Base-by-base conservation (phyloP, 495 filamentous ascomycete species). In the Penicillium fimorum region DNA sequence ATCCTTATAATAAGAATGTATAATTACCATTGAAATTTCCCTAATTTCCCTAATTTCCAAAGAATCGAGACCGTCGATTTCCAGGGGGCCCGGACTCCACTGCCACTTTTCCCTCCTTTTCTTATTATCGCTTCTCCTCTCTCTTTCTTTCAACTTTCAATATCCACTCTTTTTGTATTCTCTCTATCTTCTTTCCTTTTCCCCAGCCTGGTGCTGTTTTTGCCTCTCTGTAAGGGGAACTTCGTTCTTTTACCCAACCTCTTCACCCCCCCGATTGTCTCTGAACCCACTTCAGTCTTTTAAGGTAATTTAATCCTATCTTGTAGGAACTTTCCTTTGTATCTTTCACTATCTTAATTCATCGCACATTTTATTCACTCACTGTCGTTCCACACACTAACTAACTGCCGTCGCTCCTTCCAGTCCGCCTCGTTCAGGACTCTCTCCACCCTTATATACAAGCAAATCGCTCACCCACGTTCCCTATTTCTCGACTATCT, bases 121-220 rank as follows among this genome's bases (percentile, higher is more conserved):
- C 25, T 22, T 37, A 27, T 49, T 15, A 38, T 63, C 50, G 42
- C 22, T 41, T 50, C 43, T 53, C 53, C 37, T 61, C 60, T 53
- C 62, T 68, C 64, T 66, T 57, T 61, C 45, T 47, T 61, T 40
- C 50, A 38, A 48, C 60, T 51, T 60, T 59, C 51, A 42, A 56
- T 51, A 49, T 38, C 47, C 37, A 38, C 37, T 58, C 43, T 57
- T 40, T 62, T 38, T 13, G 11, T 33, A 24, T 47, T 29, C 50
- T 22, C 17, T 42, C 27, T 37, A 53, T 40, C 27, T 42, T 30
- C 27, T 25, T 43, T 13, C 17, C 18, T 53, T 50, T 56, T 63
- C 54, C 57, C 60, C 70, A 70, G 71, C 76, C 74, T 70, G 70
- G 71, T 63, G 71, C 71, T 72, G 70, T 48, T 64, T 54, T 54